phyloP scores from a whole-genome alignment of 768 basidiomycete genomes.

The Candolleomyces efflorescens region DNA sequence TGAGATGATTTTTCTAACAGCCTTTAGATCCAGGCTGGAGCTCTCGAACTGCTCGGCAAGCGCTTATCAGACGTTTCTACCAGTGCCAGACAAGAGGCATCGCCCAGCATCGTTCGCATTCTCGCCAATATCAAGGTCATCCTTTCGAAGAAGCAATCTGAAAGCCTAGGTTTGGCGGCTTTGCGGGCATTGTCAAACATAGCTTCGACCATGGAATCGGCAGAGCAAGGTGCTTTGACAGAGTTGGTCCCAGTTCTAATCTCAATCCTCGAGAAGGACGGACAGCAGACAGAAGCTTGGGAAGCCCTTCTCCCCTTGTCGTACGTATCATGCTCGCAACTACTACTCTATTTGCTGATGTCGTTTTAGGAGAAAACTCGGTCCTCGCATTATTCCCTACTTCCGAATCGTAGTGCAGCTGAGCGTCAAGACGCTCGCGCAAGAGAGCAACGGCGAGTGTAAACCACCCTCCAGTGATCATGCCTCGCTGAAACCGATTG shows the following conservation, averaged over 20 bases:
- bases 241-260: conserved; percentile 58
- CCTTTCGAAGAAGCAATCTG: conserved; percentile 39
- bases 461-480: not conserved
- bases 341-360: not conserved
- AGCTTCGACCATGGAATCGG: conserved; percentile 48
- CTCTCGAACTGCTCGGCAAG: conserved; percentile 64
- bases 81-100: conserved; percentile 48
- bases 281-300: conserved; percentile 39
- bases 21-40: conserved; percentile 57
- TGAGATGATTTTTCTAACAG: conserved; percentile 4
- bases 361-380: conserved; percentile 58
- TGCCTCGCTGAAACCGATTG: conserved; percentile 24
- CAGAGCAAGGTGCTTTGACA: conserved; percentile 65
- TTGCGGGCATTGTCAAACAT: conserved; percentile 59
- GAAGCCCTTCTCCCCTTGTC: conserved; percentile 55
- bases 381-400: conserved; percentile 84
- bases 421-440: conserved; percentile 45
- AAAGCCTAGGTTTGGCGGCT: conserved; percentile 40
- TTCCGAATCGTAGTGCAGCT: conserved; percentile 68
- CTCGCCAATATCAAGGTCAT: conserved; percentile 41
- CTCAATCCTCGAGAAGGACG: conserved; percentile 37
- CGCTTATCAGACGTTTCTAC: conserved; percentile 60
- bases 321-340: conserved; percentile 34
- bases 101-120: conserved; percentile 48
- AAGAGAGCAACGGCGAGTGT: conserved; percentile 32